phyloP scores from a whole-genome alignment of 2,329 filamentous ascomycete genomes.

The Verruconis gallopava region DNA sequence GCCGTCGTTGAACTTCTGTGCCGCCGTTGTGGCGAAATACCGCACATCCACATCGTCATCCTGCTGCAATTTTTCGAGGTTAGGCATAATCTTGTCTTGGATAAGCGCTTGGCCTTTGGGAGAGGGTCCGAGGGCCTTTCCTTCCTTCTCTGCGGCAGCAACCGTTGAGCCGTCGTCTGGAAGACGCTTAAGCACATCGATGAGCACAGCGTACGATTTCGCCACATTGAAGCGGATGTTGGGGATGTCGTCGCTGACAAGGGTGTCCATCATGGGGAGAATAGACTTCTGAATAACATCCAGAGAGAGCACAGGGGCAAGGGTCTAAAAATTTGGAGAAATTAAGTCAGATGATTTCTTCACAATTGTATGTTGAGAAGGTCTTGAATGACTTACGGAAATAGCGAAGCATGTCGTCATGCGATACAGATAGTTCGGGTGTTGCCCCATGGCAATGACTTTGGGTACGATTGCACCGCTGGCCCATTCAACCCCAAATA shows the following conservation, averaged over 20 bases:
- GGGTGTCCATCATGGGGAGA: conserved; percentile 88
- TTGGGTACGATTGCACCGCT: conserved; percentile 95
- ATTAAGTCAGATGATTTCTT: too few species aligned
- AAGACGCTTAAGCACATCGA: conserved; percentile 81
- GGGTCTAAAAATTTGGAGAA: conserved; percentile 59
- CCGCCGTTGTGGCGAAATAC: conserved; percentile 90
- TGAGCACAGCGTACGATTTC: conserved; percentile 86
- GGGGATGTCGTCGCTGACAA: conserved; percentile 87
- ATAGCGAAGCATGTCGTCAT: conserved; percentile 99
- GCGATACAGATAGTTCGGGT: conserved; percentile 96
- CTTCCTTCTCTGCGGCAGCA: conserved; percentile 70
- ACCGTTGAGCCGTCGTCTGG: conserved; percentile 76
- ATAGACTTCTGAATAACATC: conserved; percentile 89
- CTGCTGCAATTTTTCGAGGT: conserved; percentile 87
- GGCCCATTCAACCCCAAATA: conserved; percentile 96
- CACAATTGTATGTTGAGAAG: conserved; percentile 8
- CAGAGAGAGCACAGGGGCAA: conserved; percentile 83
- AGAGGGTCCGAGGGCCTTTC: conserved; percentile 40
- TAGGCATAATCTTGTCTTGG: conserved; percentile 73
- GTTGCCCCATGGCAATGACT: conserved; percentile 95
- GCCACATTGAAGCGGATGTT: conserved; percentile 99
- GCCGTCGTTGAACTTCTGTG: conserved; percentile 27
- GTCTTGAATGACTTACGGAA: conserved; percentile 67
- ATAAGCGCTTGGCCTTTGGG: conserved; percentile 71
- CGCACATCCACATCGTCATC: conserved; percentile 97